Base-by-base conservation (phyloP, 2,329 filamentous ascomycete genomes). In the Pestalotiopsis fici region DNA sequence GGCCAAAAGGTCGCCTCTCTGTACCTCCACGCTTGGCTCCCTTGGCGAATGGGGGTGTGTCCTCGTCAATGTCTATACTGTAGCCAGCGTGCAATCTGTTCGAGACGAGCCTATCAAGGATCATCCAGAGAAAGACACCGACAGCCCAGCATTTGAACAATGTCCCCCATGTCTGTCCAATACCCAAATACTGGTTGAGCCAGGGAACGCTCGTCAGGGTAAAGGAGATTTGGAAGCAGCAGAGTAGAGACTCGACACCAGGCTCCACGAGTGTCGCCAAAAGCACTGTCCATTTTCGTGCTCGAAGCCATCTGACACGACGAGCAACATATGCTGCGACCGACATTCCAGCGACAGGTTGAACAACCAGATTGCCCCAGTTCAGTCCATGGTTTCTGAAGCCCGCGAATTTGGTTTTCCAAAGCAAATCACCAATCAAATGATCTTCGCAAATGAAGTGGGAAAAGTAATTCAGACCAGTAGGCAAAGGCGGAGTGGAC, bases 361-460 rank as follows among this genome's bases (percentile, higher is more conserved):
- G 96, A 67, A 98, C 89, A 28, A 92, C 95, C 3, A 97, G 83
- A 76, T 98, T 95, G 4, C 94, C 94, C 76, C 91, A 92, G 1
- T 95, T 89, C 67, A 98, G 85, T 4, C 89, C 92, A 77, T 99
- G 96, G 74, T 97, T 97, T 54, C 87, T 86, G 81, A 88, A 91
- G 1, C 87, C 86, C 0, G 87, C 86, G 4, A 92, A 80, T 2
- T 81, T 75, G n/a, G 88, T 86, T 66, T 90, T 90, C 94, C 95
- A 99, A 4, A 99, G 86, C 1, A 96, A 82, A 72, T 99, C 96
- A 13, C 95, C 95, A 65, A 99, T 97, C 27, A 98, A 83, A 75
- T 99, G 96, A 76, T 99, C 96, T 78, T 99, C 97, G 82, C 96
- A 99, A 76, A 99, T 98, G 76, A 97, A 97, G 71, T 93, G 87